Evolutionary conservation across 306 rosid species (phyloP), one percentile per base, ranked within the genome.

Genomic region (Quercus rubra): DNA sequence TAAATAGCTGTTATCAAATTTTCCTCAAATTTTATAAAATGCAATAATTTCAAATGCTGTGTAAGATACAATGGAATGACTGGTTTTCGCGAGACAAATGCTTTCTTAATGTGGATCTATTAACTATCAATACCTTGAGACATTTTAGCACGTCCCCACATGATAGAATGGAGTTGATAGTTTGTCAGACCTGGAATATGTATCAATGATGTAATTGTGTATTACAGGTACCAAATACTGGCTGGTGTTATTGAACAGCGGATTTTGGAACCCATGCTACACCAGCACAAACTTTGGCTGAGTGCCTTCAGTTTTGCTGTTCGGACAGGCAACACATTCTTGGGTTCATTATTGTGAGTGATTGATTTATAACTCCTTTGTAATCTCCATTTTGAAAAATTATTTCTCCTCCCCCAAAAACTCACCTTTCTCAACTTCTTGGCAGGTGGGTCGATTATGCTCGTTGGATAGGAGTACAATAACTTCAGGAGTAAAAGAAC

Each of bases 381-480:
- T 38, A 11, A 33, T 64, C 57, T 23, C 49, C 12, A 15, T 21
- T 41, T 54, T 3, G 12, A 9, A 18, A 30, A 33, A 41, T 9
- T 30, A 51, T 21, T 43, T 80, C 17, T 5, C 6, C 13, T 70
- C n/a, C 25, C 31, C 6, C 2, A 27, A 35, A 11, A 27, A 43
- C 71, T 83, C 75, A 61, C 82, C 21, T n/a, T 77, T 63, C 30
- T 56, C 56, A 21, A 63, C 69, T 78, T 75, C 35, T 43, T 88
- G 80, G 59, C 91, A 93, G 97, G 81, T 93, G 97, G 97, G 97
- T 93, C 76, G 97, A 93, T 79, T 93, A 93, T 88, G 97, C 97
- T 76, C 96, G 97, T 43, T 88, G 82, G 85, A 80, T 91, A 27
- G 97, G 97, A 54, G 82, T 93, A 77, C 97, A 93, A 80, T 86